Percentiles rank a stretch among this genome's conserved stretches.
phyloP scores from a whole-genome alignment of 2,329 filamentous ascomycete species.

The Ceratocystis harringtonii region DNA sequence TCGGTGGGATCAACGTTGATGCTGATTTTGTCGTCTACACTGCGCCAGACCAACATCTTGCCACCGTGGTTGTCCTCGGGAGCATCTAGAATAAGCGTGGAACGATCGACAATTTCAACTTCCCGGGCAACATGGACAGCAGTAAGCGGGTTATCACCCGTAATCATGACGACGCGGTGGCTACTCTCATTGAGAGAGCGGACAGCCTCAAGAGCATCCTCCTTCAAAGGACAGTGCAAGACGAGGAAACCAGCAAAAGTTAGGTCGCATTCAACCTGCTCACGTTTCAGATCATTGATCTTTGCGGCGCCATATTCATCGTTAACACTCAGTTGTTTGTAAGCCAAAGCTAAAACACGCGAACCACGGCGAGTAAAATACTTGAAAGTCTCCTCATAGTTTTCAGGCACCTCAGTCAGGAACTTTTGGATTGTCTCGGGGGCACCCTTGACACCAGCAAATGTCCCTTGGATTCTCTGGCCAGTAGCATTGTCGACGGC shows the following conservation, averaged over 20 bases:
- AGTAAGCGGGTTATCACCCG: constrained; percentile 91
- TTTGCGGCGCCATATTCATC: constrained; percentile 66
- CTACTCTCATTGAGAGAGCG: constrained; percentile 98
- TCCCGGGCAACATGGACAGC: constrained; percentile 89
- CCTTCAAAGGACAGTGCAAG: constrained; percentile 87
- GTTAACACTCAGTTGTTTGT: constrained; percentile 76
- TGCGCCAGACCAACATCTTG: constrained; percentile 80
- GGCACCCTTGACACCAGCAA: constrained; percentile 90
- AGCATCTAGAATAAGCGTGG: constrained; percentile 85
- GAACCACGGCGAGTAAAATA: constrained; percentile 94
- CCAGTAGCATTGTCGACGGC: constrained; percentile 56
- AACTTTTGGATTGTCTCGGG: constrained; percentile 95
- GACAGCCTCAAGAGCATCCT: constrained; percentile 85
- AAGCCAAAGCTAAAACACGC: constrained; percentile 82
- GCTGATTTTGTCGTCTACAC: constrained; percentile 75
- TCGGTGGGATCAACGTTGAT: constrained; percentile 74
- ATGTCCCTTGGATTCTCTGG: constrained; percentile 67
- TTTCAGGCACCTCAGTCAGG: constrained; percentile 62
- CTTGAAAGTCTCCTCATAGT: constrained; percentile 97
- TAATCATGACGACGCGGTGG: constrained; percentile 98
- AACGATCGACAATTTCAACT: constrained; percentile 93
- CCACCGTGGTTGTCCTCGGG: constrained; percentile 77
- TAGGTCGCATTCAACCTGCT: constrained; percentile 73
- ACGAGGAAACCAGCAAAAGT: constrained; percentile 92
- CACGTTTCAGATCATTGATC: constrained; percentile 88